Percentiles rank a stretch among this genome's conserved stretches.
Evolutionary conservation across 495 filamentous ascomycete genomes (phyloP).

Genomic region (Astrocystis sublimbata): DNA sequence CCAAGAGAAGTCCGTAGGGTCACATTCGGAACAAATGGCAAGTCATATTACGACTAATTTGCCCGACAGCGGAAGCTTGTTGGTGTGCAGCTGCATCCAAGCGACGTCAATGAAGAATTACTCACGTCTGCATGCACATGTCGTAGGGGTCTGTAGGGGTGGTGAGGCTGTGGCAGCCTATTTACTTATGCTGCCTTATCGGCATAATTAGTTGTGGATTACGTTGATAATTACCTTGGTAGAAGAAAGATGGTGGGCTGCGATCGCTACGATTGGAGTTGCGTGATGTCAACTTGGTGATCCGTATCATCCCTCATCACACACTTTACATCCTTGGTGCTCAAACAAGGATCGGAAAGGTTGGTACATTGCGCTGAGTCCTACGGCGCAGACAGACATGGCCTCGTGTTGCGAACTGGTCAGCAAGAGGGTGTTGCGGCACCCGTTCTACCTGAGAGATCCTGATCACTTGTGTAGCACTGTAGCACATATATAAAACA

Average conservation of each 20-base stretch:
- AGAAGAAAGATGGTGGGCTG: neutral
- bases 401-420: neutral
- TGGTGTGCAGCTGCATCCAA: neutral
- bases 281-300: neutral
- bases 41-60: slow-evolving; percentile 4
- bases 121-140: neutral
- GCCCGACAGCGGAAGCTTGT: neutral
- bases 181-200: neutral
- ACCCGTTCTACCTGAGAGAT: neutral
- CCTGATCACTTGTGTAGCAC: neutral
- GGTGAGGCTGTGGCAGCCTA: slow-evolving; percentile 4
- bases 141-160: neutral
- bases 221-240: neutral
- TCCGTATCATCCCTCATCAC: neutral
- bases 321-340: neutral
- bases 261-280: neutral
- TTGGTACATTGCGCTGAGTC: neutral
- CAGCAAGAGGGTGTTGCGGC: neutral
- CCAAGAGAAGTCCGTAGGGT: neutral
- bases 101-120: neutral
- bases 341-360: neutral
- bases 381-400: neutral
- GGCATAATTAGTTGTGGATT: neutral
- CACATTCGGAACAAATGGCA: neutral
- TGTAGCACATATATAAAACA: neutral